Evolutionary conservation across 1,139 yeast species (phyloP).

Genomic region (Yamadazyma sp.): DNA sequence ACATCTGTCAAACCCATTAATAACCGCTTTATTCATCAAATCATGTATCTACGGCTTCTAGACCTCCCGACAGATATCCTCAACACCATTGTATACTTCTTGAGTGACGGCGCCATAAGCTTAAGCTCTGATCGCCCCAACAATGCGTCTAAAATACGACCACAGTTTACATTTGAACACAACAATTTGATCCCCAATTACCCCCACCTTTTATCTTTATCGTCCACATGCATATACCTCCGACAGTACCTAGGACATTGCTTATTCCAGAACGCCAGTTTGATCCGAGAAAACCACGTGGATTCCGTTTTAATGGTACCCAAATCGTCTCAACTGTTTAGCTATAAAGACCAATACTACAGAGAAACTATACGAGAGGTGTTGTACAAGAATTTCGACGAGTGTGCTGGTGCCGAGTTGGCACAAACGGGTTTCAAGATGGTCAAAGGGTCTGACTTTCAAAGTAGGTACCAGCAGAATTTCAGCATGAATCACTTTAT

Average conservation of each 20-base stretch:
- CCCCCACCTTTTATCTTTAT: slow-evolving; percentile 19
- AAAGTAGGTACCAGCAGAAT: slow-evolving; percentile 19
- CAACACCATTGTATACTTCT: slow-evolving; percentile 15
- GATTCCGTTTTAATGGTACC: slow-evolving; percentile 29
- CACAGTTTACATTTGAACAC: slow-evolving; percentile 11
- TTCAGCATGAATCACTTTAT: slow-evolving; percentile 23
- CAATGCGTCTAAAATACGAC: slow-evolving; percentile 3
- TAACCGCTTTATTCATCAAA: too few species aligned
- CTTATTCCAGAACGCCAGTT: slow-evolving; percentile 24
- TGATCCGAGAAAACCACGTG: slow-evolving; percentile 28
- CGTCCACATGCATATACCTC: slow-evolving; percentile 26
- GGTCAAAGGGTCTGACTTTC: slow-evolving; percentile 17
- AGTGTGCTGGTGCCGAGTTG: slow-evolving; percentile 22
- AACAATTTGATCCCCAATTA: slow-evolving; percentile 16
- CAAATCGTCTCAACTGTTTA: slow-evolving; percentile 20
- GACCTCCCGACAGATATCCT: slow-evolving; percentile 22
- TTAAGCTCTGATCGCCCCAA: slow-evolving; percentile 5
- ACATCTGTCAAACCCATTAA: too few species aligned
- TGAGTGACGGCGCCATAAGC: slow-evolving; percentile 14
- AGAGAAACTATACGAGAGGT: slow-evolving; percentile 24
- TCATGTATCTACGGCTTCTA: too few species aligned
- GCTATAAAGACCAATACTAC: slow-evolving; percentile 22
- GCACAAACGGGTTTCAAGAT: slow-evolving; percentile 22
- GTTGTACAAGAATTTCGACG: slow-evolving; percentile 17
- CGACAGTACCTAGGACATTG: slow-evolving; percentile 22